phyloP scores from a whole-genome alignment of 2,329 filamentous ascomycete species.

The Penicillium corylophilum region DNA sequence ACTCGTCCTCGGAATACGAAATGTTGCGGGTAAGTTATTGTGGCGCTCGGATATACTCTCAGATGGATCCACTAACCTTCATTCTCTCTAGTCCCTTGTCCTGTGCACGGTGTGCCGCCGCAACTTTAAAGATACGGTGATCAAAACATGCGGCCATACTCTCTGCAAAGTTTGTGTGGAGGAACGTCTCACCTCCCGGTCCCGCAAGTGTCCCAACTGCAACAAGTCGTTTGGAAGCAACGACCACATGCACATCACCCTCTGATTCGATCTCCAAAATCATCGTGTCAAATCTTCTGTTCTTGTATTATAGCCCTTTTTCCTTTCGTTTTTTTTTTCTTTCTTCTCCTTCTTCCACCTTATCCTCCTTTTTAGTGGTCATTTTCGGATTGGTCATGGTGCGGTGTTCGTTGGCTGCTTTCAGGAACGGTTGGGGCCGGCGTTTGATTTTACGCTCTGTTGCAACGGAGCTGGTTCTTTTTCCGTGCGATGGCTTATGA shows the following conservation, averaged over 20 bases:
- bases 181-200: slow-evolving; percentile 81
- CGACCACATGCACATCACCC: slow-evolving; percentile 71
- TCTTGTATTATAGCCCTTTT: slow-evolving; percentile 36
- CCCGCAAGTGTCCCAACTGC: slow-evolving; percentile 94
- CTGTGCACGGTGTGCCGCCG: slow-evolving; percentile 90
- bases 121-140: slow-evolving; percentile 88
- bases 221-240: slow-evolving; percentile 86
- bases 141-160: slow-evolving; percentile 92
- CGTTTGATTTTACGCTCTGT: slow-evolving; percentile 27
- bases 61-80: slow-evolving; percentile 16
- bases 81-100: slow-evolving; percentile 60
- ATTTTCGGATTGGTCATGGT: slow-evolving; percentile 34
- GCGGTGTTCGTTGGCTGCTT: slow-evolving; percentile 37
- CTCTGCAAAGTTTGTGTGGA: slow-evolving; percentile 92
- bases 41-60: neutral
- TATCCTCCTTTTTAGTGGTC: slow-evolving; percentile 19
- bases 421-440: slow-evolving; percentile 33
- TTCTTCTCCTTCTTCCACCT: slow-evolving; percentile 8
- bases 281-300: slow-evolving; percentile 12
- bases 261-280: slow-evolving; percentile 29
- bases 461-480: slow-evolving; percentile 9
- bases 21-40: slow-evolving; percentile 72
- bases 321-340: slow-evolving; percentile 16
- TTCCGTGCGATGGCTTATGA: slow-evolving; percentile 18
- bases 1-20: slow-evolving; percentile 78